Evolutionary conservation across 495 filamentous ascomycete species (phyloP).

Genomic region (Friedmanniomyces simplex): DNA sequence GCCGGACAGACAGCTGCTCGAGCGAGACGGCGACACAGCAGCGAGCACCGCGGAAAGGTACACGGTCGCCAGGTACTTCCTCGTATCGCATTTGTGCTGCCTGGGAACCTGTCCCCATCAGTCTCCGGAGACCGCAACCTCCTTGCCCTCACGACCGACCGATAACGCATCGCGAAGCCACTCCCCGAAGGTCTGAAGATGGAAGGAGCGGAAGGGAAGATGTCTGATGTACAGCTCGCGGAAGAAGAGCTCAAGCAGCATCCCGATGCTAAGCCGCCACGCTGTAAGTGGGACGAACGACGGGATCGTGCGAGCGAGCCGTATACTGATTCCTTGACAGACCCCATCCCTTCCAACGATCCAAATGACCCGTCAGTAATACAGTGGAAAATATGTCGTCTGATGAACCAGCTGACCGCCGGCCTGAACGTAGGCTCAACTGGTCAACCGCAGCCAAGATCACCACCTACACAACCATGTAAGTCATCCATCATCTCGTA

Average conservation of each 20-base stretch:
- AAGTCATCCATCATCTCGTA: no score
- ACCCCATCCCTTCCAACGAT: conserved; percentile 2
- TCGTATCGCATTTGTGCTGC: background rate
- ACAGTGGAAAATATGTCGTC: background rate
- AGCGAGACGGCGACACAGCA: background rate
- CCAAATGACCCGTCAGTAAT: background rate
- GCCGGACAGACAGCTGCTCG: background rate
- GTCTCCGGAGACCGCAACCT: background rate
- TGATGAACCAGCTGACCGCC: background rate
- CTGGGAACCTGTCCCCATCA: background rate
- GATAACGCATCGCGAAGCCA: background rate
- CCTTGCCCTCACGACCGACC: no score
- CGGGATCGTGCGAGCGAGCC: background rate
- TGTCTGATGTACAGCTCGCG: background rate
- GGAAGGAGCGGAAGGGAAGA: background rate
- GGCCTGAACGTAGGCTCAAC: background rate
- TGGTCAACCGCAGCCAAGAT: conserved; percentile 10
- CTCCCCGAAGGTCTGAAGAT: background rate
- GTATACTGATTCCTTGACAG: background rate
- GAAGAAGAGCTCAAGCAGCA: conserved; percentile 4
- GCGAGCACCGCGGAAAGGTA: background rate
- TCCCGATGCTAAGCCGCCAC: background rate
- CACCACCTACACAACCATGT: conserved; percentile 13
- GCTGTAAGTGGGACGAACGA: background rate
- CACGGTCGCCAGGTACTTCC: background rate